phyloP scores from a whole-genome alignment of 257 asterid species.

The Lithospermum erythrorhizon region DNA sequence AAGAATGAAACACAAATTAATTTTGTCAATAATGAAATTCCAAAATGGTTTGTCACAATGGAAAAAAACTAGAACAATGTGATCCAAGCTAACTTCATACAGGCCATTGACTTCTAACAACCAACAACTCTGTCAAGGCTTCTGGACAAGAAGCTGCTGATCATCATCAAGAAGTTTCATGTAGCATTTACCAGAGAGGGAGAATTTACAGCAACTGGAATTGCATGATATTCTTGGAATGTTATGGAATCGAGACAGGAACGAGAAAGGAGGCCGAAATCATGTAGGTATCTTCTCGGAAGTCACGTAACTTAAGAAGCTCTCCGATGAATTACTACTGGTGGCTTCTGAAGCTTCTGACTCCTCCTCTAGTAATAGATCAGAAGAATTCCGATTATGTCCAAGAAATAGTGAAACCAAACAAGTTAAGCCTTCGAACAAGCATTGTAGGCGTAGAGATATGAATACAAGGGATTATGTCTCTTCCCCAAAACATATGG shows the following conservation, averaged over 20 bases:
- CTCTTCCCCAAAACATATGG: too few relatives aligned
- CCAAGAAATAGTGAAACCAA: not conserved
- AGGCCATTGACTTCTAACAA: slow-evolving; percentile 12
- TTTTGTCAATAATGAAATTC: too few relatives aligned
- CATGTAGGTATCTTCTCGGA: slow-evolving; percentile 15
- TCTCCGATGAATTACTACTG: slow-evolving; percentile 30
- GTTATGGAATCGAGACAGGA: not conserved
- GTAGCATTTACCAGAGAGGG: not conserved
- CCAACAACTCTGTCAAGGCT: not conserved
- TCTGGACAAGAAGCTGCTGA: not conserved
- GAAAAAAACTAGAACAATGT: slow-evolving; percentile 1
- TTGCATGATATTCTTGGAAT: slow-evolving; percentile 3
- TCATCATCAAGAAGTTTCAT: slow-evolving; percentile 1
- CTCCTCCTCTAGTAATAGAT: slow-evolving; percentile 53
- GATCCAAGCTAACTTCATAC: slow-evolving; percentile 13
- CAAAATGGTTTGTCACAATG: not conserved
- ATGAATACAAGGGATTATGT: too few relatives aligned
- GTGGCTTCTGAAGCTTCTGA: slow-evolving; percentile 54
- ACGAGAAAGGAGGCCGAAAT: slow-evolving; percentile 2
- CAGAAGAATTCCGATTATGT: not conserved
- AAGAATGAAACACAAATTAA: not conserved
- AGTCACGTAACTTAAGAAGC: slow-evolving; percentile 23
- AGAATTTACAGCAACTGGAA: not conserved
- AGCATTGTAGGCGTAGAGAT: not conserved
- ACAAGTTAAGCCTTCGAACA: not conserved